A percentile compares a stretch with the other conserved stretches of the same genome.
These are phyloP conservation scores for Crithidia brevicula DNA, from an alignment of 208 protist species.

Conservation along the genomic window DNA sequence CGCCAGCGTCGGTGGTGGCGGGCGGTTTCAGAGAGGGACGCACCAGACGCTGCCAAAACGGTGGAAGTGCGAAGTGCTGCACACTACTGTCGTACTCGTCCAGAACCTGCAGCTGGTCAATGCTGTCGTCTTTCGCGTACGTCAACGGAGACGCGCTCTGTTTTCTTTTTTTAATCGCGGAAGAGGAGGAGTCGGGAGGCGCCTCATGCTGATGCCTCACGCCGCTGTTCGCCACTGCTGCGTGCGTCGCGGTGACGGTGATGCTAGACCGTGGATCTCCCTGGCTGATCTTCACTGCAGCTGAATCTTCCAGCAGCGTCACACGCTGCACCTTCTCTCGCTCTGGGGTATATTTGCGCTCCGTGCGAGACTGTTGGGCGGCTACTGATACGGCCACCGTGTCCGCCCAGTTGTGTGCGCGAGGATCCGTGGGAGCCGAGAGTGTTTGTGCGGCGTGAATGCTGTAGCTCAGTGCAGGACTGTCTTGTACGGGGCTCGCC, in stretches of 20 bases:
- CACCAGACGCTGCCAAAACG: slow-evolving; percentile 24
- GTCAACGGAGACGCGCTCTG: background rate
- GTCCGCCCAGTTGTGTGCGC: slow-evolving; percentile 23
- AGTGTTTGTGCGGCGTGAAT: slow-evolving; percentile 1
- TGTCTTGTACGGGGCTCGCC: background rate
- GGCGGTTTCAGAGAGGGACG: background rate
- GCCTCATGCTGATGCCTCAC: background rate
- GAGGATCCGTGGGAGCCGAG: background rate
- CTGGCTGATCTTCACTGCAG: slow-evolving; percentile 5
- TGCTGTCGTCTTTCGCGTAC: slow-evolving; percentile 17
- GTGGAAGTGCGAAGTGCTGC: slow-evolving; percentile 31
- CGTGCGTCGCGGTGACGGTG: slow-evolving; percentile 10
- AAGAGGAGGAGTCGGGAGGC: background rate
- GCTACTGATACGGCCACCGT: slow-evolving; percentile 30
- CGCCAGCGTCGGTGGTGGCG: background rate
- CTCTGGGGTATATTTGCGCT: slow-evolving; percentile 29
- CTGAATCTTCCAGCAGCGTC: slow-evolving; percentile 28
- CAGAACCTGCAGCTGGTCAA: slow-evolving; percentile 27
- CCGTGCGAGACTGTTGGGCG: slow-evolving; percentile 27
- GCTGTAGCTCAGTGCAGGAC: slow-evolving; percentile 13
- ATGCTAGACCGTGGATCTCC: slow-evolving; percentile 28
- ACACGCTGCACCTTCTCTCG: slow-evolving; percentile 35
- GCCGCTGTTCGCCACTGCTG: slow-evolving; percentile 27
- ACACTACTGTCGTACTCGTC: slow-evolving; percentile 49
- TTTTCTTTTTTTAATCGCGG: background rate